Evolutionary conservation across 108 stramenopile species (phyloP).

Genomic region (Discostella stelligeroides): DNA sequence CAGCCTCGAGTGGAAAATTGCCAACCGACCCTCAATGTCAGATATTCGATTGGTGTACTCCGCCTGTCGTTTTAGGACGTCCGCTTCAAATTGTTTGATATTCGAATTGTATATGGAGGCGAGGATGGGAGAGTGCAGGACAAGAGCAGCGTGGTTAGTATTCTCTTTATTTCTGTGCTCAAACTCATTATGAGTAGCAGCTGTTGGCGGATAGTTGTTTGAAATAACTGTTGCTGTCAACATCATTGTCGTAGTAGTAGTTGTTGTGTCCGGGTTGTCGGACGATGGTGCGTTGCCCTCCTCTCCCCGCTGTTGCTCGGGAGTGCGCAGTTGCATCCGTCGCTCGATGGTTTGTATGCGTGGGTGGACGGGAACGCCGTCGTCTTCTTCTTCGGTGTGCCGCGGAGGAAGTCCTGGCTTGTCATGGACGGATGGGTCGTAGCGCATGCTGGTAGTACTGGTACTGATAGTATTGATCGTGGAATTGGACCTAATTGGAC

Average conservation of each 20-base stretch:
- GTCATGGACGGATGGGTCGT: too few relatives aligned
- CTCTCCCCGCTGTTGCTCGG: neutral
- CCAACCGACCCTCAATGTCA: constrained; percentile 37
- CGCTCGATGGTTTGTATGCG: neutral
- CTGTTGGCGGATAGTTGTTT: too few relatives aligned
- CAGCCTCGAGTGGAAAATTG: constrained; percentile 40
- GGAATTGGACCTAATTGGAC: too few relatives aligned
- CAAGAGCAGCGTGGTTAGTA: neutral
- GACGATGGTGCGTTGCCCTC: too few relatives aligned
- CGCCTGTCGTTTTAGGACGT: constrained; percentile 36
- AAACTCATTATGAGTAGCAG: neutral
- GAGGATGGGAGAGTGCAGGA: constrained; percentile 2
- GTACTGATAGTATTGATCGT: too few relatives aligned
- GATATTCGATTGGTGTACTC: constrained; percentile 42
- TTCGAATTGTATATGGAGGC: constrained; percentile 19
- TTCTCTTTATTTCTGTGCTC: neutral
- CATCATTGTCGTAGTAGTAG: too few relatives aligned
- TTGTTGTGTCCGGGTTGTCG: too few relatives aligned
- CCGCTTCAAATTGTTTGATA: constrained; percentile 37
- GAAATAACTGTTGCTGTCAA: too few relatives aligned
- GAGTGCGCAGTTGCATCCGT: neutral
- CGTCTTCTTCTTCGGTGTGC: neutral
- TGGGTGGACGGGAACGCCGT: neutral
- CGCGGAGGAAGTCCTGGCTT: neutral
- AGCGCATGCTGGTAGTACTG: too few relatives aligned